Conservation (phyloP, 176 grass and related monocot species). For the Hsuehochloa calcarea region DNA sequence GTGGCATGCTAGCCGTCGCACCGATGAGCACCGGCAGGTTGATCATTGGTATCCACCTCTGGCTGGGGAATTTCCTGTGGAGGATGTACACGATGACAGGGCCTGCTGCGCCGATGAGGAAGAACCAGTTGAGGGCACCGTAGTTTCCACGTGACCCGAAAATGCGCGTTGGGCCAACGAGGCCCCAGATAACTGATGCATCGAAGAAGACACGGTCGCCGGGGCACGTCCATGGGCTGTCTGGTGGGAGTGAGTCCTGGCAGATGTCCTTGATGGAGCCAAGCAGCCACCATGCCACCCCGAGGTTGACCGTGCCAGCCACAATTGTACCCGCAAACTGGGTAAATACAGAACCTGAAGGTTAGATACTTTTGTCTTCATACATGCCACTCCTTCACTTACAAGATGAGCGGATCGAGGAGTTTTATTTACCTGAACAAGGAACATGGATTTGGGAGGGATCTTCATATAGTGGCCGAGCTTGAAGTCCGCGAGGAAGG, state of each 20-base stretch:
- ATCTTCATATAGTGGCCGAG: slow-evolving; percentile 99
- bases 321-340: slow-evolving; percentile 68
- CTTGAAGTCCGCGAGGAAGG: slow-evolving; percentile 89
- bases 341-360: neutral
- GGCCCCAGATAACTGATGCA: slow-evolving; percentile 85
- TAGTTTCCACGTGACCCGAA: slow-evolving; percentile 64
- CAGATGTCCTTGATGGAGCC: slow-evolving; percentile 64
- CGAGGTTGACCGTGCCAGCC: slow-evolving; percentile 65
- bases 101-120: slow-evolving; percentile 53
- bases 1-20: slow-evolving; percentile 61
- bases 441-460: slow-evolving; percentile 91
- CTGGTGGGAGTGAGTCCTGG: slow-evolving; percentile 32
- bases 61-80: slow-evolving; percentile 55
- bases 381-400: neutral
- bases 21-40: slow-evolving; percentile 86
- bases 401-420: neutral
- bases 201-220: slow-evolving; percentile 68
- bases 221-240: slow-evolving; percentile 90
- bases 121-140: slow-evolving; percentile 67
- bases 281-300: slow-evolving; percentile 74
- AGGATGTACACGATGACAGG: slow-evolving; percentile 60
- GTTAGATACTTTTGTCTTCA: slow-evolving; percentile 10
- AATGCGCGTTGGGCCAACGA: slow-evolving; percentile 54
- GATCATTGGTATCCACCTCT: slow-evolving; percentile 66
- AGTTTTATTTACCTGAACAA: slow-evolving; percentile 63